These are phyloP conservation scores for Bromus sterilis DNA, from an alignment of 176 grass and related monocot species.

Conservation along the genomic window DNA sequence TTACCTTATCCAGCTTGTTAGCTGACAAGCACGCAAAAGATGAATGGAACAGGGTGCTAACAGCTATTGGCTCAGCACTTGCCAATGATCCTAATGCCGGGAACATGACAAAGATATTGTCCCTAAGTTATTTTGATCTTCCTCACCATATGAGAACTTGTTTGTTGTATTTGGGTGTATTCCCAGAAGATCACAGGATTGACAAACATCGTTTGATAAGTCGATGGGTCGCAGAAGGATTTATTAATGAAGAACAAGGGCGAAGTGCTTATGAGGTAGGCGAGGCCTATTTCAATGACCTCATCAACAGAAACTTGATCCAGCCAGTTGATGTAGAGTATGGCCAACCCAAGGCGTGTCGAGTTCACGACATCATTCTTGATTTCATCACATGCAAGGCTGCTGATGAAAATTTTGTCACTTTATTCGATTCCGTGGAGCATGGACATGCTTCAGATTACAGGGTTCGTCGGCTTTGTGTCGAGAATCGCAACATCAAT, in stretches of 20 bases:
- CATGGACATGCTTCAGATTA: background rate
- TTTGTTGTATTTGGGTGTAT: background rate
- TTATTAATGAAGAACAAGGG: background rate
- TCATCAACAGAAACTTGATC: background rate
- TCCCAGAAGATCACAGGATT: background rate
- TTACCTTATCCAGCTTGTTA: background rate
- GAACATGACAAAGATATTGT: background rate
- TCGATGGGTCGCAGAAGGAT: constrained; percentile 1
- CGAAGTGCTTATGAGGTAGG: background rate
- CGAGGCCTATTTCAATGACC: background rate
- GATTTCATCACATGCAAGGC: background rate
- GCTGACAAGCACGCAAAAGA: background rate
- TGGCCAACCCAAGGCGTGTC: background rate
- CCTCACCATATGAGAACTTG: background rate
- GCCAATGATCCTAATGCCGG: background rate
- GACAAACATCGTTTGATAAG: background rate
- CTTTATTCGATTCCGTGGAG: background rate
- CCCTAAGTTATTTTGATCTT: background rate
- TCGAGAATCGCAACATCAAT: background rate
- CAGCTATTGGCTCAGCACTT: background rate
- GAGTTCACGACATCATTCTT: background rate
- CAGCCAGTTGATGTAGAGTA: background rate
- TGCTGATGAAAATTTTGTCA: background rate
- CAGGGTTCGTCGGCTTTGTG: background rate
- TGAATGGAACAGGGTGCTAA: background rate